These are phyloP conservation scores for Phytophthora hibernalis DNA, from an alignment of 352 stramenopile genomes.

Conservation along the genomic window DNA sequence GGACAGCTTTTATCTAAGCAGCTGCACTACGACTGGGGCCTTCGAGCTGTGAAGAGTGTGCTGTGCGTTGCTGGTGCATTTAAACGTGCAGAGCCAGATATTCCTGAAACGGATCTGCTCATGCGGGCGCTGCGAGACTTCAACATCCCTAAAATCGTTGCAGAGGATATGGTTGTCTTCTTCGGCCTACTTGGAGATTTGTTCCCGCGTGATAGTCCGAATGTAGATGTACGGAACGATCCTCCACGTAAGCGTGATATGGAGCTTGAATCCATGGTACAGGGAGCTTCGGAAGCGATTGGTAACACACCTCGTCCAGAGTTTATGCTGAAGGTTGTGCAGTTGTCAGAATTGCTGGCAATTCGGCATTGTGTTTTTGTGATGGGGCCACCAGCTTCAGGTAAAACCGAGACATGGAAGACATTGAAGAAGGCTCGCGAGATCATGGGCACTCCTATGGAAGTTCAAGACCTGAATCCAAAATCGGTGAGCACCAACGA, in stretches of 20 bases:
- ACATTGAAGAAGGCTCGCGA: constrained; percentile 91
- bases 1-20: constrained; percentile 95
- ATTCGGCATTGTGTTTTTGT: constrained; percentile 98
- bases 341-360: constrained; percentile 94
- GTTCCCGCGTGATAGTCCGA: constrained; percentile 90
- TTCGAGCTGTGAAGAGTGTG: constrained; percentile 96
- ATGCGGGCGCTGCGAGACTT: constrained; percentile 97
- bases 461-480: constrained; percentile 95
- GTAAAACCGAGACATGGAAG: constrained; percentile 97
- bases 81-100: constrained; percentile 94
- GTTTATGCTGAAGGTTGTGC: constrained; percentile 95
- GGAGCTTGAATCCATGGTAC: constrained; percentile 92
- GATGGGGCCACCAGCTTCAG: constrained; percentile 94
- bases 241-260: constrained; percentile 92
- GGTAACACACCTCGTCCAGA: constrained; percentile 82
- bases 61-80: constrained; percentile 94
- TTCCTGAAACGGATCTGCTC: constrained; percentile 93
- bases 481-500: constrained; percentile 97
- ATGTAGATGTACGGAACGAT: constrained; percentile 91
- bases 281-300: constrained; percentile 81
- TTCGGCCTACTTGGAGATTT: constrained; percentile 95
- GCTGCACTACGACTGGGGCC: constrained; percentile 96
- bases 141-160: constrained; percentile 97
- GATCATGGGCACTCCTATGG: constrained; percentile 89
- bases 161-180: constrained; percentile 96